Evolutionary conservation across 2,329 filamentous ascomycete species (phyloP).

Genomic region (Neobulgaria alba): DNA sequence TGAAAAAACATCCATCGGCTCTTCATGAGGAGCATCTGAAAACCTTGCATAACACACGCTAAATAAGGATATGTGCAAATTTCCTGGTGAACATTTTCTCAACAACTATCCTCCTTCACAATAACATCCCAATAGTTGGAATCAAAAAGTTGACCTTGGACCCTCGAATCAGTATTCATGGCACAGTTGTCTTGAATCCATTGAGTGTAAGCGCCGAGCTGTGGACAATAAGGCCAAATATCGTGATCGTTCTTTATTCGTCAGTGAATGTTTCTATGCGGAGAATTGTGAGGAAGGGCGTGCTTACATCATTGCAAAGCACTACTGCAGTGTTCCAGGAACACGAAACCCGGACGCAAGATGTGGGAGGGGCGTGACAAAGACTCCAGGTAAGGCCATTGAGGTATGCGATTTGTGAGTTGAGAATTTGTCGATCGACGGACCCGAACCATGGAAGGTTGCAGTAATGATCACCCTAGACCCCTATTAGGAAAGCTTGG

Average conservation of each 20-base stretch:
- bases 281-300: not conserved
- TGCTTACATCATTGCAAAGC: not conserved
- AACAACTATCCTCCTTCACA: not conserved
- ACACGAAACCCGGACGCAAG: not conserved
- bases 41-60: too few relatives aligned
- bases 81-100: too few relatives aligned
- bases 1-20: too few relatives aligned
- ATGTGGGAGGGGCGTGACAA: not conserved
- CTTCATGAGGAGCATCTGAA: too few relatives aligned
- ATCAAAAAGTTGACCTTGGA: not conserved
- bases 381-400: not conserved
- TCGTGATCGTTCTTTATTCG: not conserved
- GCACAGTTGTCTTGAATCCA: not conserved
- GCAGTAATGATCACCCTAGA: too few relatives aligned
- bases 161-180: too few relatives aligned
- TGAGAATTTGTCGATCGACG: not conserved
- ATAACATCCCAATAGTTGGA: not conserved
- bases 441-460: too few relatives aligned
- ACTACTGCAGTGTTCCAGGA: not conserved
- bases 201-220: not conserved
- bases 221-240: not conserved
- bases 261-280: not conserved
- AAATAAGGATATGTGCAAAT: too few relatives aligned
- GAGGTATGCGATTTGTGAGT: not conserved
- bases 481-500: too few relatives aligned